Conservation (phyloP, 2,329 filamentous ascomycete species). For the Pezicula rhizophila region DNA sequence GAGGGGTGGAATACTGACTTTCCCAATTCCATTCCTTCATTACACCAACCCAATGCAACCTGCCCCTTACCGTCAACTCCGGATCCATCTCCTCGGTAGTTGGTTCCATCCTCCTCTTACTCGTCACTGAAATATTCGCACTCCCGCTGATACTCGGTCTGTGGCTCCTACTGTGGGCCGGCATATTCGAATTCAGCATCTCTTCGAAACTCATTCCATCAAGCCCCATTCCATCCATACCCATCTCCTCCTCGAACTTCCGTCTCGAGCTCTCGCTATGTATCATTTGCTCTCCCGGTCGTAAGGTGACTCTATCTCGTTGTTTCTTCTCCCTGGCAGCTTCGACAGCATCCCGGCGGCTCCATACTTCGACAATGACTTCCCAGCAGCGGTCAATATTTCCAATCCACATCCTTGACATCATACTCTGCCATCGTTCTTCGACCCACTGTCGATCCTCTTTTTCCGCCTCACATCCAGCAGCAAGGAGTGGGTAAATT, state of each 20-base stretch:
- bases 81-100: constrained; percentile 41
- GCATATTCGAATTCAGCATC: constrained; percentile 18
- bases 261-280: constrained; percentile 20
- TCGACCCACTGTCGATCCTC: constrained; percentile 61
- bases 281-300: constrained; percentile 15
- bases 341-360: constrained; percentile 46
- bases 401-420: constrained; percentile 56
- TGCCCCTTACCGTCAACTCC: constrained; percentile 59
- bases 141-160: constrained; percentile 6
- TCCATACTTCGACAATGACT: constrained; percentile 62
- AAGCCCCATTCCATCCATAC: constrained; percentile 18
- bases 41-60: constrained; percentile 63
- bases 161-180: constrained; percentile 19
- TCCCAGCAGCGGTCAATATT: constrained; percentile 61
- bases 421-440: constrained; percentile 56
- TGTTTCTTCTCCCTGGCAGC: constrained; percentile 16
- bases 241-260: constrained; percentile 26
- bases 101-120: constrained; percentile 20
- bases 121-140: constrained; percentile 6
- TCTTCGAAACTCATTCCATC: constrained; percentile 16
- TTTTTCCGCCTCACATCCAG: constrained; percentile 55
- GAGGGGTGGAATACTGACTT: constrained; percentile 39
- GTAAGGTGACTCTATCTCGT: constrained; percentile 2
- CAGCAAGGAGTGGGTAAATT: constrained; percentile 63
- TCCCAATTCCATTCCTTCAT: constrained; percentile 72